Evolutionary conservation across 176 grass and related monocot species (phyloP).

Genomic region (Saccharum officinarum): DNA sequence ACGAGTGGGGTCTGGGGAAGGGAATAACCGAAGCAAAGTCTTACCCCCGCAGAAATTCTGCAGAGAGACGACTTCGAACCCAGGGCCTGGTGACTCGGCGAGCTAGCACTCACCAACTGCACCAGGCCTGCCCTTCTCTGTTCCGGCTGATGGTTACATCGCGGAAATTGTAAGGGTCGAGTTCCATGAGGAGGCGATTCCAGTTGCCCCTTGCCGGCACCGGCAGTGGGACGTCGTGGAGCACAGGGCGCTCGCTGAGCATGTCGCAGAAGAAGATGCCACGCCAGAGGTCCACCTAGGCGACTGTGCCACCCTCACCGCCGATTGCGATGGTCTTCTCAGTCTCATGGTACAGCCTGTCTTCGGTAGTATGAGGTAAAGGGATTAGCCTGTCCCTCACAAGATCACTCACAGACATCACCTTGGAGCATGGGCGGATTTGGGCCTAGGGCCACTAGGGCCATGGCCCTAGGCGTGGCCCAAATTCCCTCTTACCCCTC

Average conservation of each 20-base stretch:
- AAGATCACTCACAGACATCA: neutral
- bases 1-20: too few species aligned
- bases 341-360: neutral
- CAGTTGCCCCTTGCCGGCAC: neutral
- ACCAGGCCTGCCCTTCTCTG: too few species aligned
- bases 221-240: neutral
- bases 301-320: neutral
- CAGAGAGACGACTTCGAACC: too few species aligned
- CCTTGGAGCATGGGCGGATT: neutral
- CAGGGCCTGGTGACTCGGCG: too few species aligned
- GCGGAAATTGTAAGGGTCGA: neutral
- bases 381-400: neutral
- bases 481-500: too few species aligned
- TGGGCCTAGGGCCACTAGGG: too few species aligned
- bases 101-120: too few species aligned
- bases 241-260: neutral
- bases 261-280: neutral
- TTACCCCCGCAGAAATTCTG: too few species aligned
- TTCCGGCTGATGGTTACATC: neutral
- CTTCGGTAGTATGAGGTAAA: neutral
- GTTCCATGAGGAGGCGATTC: neutral
- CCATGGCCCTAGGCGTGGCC: too few species aligned
- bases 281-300: neutral
- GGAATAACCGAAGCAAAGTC: too few species aligned
- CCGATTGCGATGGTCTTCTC: neutral